These are phyloP conservation scores for Lachnellula hyalina DNA, from an alignment of 2,329 filamentous ascomycete genomes.

Conservation along the genomic window DNA sequence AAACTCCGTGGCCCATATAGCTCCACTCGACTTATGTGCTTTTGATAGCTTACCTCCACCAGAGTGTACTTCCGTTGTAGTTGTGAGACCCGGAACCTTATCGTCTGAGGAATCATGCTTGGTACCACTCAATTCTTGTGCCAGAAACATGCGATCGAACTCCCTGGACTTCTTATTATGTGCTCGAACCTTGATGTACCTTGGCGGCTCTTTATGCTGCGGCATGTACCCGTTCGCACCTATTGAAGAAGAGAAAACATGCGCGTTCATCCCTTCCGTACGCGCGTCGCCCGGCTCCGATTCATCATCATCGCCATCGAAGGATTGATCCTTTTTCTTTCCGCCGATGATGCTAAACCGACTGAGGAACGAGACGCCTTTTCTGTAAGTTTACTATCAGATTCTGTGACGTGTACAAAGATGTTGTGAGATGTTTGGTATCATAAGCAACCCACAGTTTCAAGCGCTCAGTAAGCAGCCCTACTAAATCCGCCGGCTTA, in stretches of 20 bases:
- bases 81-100: conserved; percentile 25
- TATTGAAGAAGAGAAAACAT: conserved; percentile 73
- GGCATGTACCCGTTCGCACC: conserved; percentile 71
- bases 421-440: conserved; percentile 1
- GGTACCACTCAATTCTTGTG: conserved; percentile 76
- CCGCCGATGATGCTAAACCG: conserved; percentile 67
- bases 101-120: conserved; percentile 32
- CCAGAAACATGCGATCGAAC: conserved; percentile 84
- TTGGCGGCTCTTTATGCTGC: conserved; percentile 79
- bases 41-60: conserved; percentile 28
- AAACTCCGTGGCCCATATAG: conserved; percentile 90
- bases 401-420: neutral
- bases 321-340: conserved; percentile 62
- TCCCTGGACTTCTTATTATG: conserved; percentile 76
- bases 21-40: conserved; percentile 41
- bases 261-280: conserved; percentile 75
- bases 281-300: conserved; percentile 65
- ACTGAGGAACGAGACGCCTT: conserved; percentile 85
- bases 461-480: conserved; percentile 13
- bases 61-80: conserved; percentile 19
- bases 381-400: conserved; percentile 46
- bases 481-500: conserved; percentile 1
- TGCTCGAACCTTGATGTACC: conserved; percentile 80
- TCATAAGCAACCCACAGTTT: conserved; percentile 19
- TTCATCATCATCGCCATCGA: conserved; percentile 53